Base-by-base conservation (phyloP, 2,329 filamentous ascomycete genomes). In the Aurifilum marmelostoma region DNA sequence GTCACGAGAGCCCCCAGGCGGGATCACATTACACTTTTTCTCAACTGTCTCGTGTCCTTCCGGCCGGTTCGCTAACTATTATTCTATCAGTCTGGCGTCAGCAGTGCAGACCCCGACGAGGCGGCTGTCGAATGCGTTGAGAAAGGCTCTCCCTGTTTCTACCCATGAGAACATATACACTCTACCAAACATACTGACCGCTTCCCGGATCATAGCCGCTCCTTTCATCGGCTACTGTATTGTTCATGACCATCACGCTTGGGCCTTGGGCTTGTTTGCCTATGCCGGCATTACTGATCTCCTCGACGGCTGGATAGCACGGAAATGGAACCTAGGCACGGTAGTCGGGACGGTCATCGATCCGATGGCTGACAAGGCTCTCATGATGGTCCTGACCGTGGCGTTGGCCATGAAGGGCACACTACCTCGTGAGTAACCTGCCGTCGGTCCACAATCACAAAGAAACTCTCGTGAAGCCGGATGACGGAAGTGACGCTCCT, bases 311-410 rank as follows among this genome's bases (percentile, higher is more conserved):
- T 98, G 91, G 86, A 96, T 99, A 75, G 96, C 96, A 34, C 88
- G 96, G 54, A 87, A 86, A 70, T 98, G 92, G 89, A 91, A 95
- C 64, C 86, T 93, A 68, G 92, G 96, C 79, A 98, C 96, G 0
- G 95, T 99, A 1, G 93, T 98, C 12, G 96, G 96, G 67, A 97
- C 93, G 67, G 89, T 99, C 39, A 93, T 99, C 71, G 94, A 97
- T 76, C 96, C 96, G 7, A 96, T 97, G 92, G 96, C 96, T 3
- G 96, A 99, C 80, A 99, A 99, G 82, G 87, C 89, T 11, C 86
- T 99, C 72, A 98, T 99, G 96, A 97, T 95, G 0, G 89, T 97
- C 69, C 81, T 97, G 75, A 97, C 95, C 0, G 90, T 95, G 16
- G 94, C 92, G 73, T 82, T 98, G 59, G 94, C 94, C 4, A 84